Base-by-base conservation (phyloP, 108 stramenopile genomes). In the Nitzschia palea region DNA sequence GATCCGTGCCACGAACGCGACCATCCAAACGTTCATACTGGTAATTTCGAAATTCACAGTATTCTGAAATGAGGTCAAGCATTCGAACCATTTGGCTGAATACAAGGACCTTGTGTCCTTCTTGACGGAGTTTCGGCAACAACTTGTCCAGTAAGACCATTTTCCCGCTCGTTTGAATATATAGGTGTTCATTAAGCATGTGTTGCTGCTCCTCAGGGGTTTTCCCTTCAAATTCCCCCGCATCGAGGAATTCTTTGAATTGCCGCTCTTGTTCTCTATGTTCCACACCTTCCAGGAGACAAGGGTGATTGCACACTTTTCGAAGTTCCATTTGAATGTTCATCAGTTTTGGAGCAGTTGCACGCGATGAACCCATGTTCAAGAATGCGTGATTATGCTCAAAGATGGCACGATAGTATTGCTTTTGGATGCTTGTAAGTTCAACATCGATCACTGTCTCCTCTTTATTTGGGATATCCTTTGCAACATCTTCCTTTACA, bases 281-380 rank as follows among this genome's bases (percentile, higher is more conserved):
- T 60, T 98, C 97, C 9, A 98, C 93, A 12, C 98, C 98, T 20
- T 88, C 88, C 27, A 99, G 79, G 23, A 99, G 76, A 78, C 86
- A 98, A 23, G 99, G 99, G 77, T 99, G 99, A 80, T 99, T 99
- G 87, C 98, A 99, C 71, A 77, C 80, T 80, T 99, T 99, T 44
- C 99, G 86, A 33, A 99, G 82, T 68, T 99, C 97, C 97, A 98
- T 99, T 62, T 98, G 97, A 47, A 99, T 96, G 75, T 99, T 99
- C 95, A 97, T 96, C 44, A 99, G 83, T 65, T 94, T 95, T 25
- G 95, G 97, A 25, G 91, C 86, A 47, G 48, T 84, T 15, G 68
- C 51, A 50, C 84, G 72, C 2, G 70, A 59, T 14, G 77, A 60
- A 48, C 92, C 93, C 86, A 95, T 92, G 70, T 87, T 95, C 65